Conservation (phyloP, 1,284 basidiomycete genomes). For the Rhodotorula sp. region DNA sequence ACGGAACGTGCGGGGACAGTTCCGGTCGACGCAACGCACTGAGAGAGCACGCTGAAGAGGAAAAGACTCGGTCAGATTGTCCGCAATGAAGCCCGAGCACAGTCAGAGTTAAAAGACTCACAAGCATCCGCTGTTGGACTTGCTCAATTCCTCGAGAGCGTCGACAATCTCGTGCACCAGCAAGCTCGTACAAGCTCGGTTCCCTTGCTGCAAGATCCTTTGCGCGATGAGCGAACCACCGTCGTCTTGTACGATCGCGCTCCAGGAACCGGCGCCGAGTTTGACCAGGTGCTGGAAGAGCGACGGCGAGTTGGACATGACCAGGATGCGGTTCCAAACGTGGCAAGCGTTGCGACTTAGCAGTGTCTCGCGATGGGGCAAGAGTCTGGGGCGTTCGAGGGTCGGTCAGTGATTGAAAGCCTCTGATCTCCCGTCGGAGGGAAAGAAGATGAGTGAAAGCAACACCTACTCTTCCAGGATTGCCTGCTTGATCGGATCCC, state of each 20-base stretch:
- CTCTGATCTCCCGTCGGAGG: no score
- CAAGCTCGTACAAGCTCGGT: slow-evolving; percentile 4
- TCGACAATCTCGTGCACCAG: slow-evolving; percentile 24
- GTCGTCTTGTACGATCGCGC: slow-evolving; percentile 26
- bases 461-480: slow-evolving; percentile 26
- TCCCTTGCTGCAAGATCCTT: slow-evolving; percentile 33
- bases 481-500: slow-evolving; percentile 11
- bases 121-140: slow-evolving; percentile 26
- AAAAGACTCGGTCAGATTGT: no score
- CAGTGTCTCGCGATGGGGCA: slow-evolving; percentile 10
- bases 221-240: slow-evolving; percentile 33
- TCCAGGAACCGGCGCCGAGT: slow-evolving; percentile 18
- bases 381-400: slow-evolving; percentile 5
- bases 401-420: no score
- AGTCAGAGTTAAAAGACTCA: background rate
- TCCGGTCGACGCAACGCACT: background rate
- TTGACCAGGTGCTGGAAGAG: slow-evolving; percentile 27
- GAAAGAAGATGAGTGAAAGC: no score
- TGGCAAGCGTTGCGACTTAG: slow-evolving; percentile 17
- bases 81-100: background rate
- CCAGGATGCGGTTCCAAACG: slow-evolving; percentile 33
- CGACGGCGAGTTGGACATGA: slow-evolving; percentile 23
- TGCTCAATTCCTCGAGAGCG: slow-evolving; percentile 10
- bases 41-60: slow-evolving; percentile 9
- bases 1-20: accelerated